Base-by-base conservation (phyloP, 148 eudicot genomes). In the Rhododendron ferrugineum region DNA sequence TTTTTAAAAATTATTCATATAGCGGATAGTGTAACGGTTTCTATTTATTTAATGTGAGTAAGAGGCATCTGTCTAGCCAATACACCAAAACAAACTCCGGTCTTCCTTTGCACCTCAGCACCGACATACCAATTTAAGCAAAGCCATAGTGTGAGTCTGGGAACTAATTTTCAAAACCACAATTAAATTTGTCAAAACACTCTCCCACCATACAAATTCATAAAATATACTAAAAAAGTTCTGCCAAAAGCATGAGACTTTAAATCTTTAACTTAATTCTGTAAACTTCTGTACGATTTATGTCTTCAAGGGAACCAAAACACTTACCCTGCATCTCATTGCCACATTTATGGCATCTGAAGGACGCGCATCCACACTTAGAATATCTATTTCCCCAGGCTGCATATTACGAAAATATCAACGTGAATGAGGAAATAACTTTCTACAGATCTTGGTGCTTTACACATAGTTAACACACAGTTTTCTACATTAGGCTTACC, bases 331-430 rank as follows among this genome's bases (percentile, higher is more conserved):
- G 82, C 92, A 94, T 89, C 92, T 90, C 85, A 85, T 85, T 62
- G 98, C 98, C 56, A 93, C 87, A 86, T 93, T 94, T 84, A 94
- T 91, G 89, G 98, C 95, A 94, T 94, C 98, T 37, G 98, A 94
- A 28, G 98, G 95, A 34, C 92, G 93, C 75, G 94, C 94, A 89
- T 94, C 96, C 56, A 94, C 90, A 84, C 91, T 92, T 78, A 93
- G 85, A 84, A 80, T 86, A 76, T 84, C 93, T 50, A 82, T 89
- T 84, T 87, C 89, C 30, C 94, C 98, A 70, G 86, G 87, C 98
- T 94, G 88, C 87, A 80, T 73, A 56, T 82, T 42, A 54, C 50
- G 15, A 68, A 52, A 70, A 70, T 79, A 3, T 46, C 28, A 16
- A 66, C 44, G 22, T 77, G 66, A 88, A 52, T 3, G 37, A 26